phyloP scores from a whole-genome alignment of 495 filamentous ascomycete species.

The Corynascus novoguineensis region DNA sequence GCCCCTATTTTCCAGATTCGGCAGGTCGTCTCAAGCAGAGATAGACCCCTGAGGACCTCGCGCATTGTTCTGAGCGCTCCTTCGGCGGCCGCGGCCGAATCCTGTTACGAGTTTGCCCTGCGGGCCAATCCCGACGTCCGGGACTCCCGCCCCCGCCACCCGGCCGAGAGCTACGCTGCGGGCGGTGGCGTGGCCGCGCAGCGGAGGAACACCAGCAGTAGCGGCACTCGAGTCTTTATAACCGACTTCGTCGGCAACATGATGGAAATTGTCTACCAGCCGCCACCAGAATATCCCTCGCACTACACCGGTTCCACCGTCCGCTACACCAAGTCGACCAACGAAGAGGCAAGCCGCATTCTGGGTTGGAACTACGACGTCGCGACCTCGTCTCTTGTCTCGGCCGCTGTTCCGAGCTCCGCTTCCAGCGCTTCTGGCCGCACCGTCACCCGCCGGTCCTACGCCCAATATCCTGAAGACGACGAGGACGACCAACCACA shows the following conservation, averaged over 20 bases:
- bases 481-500: constrained; percentile 21
- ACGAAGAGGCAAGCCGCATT: constrained; percentile 42
- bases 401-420: constrained; percentile 15
- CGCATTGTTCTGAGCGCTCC: constrained; percentile 38
- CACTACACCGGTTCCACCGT: constrained; percentile 33
- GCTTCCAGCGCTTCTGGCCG: constrained; percentile 21
- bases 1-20: constrained; percentile 39
- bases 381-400: constrained; percentile 20
- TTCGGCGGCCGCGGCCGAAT: constrained; percentile 37
- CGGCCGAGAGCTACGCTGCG: constrained; percentile 12
- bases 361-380: constrained; percentile 48
- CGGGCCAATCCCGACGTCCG: constrained; percentile 35
- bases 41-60: constrained; percentile 29
- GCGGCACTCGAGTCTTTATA: constrained; percentile 33
- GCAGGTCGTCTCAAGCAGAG: constrained; percentile 25
- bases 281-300: constrained; percentile 25
- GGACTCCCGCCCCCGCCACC: constrained; percentile 19
- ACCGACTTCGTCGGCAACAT: constrained; percentile 50
- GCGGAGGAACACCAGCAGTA: constrained; percentile 16
- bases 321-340: constrained; percentile 32
- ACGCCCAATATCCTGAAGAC: constrained; percentile 12
- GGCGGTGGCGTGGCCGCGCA: constrained; percentile 19
- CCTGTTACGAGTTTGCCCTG: constrained; percentile 39
- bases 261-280: constrained; percentile 44
- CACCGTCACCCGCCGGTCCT: constrained; percentile 22